Base-by-base conservation (phyloP, 257 asterid genomes). In the Petrea volubilis region DNA sequence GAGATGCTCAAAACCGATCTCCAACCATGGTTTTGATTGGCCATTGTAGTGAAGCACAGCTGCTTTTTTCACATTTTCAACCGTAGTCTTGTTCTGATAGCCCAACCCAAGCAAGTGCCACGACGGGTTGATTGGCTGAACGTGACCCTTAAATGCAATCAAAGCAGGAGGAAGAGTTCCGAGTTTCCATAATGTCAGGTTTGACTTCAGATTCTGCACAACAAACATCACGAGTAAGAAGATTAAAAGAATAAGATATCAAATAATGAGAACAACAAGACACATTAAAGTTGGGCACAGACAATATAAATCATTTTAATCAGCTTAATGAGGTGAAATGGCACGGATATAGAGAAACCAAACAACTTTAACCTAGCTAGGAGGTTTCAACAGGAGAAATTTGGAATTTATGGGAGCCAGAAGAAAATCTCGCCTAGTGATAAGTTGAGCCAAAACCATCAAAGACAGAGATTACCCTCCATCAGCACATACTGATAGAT, bases 91-190 rank as follows among this genome's bases (percentile, higher is more conserved):
- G 46, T 78, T 90, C 78, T 93, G 98, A 78, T 93, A 93, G 33
- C 98, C 98, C 85, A 93, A 81, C 27, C 98, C 98, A 74, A 93
- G 98, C 91, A 93, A 79, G 86, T 93, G 96, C 98, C 98, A 90
- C 0, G 86, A 85, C 69, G 97, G 85, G n/a, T 93, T 93, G 31
- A 93, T 93, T 60, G 98, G 93, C 68, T 83, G 93, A 49, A 93
- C 88, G 38, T 88, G 84, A 61, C 95, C 96, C 78, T 68, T 88
- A 81, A 93, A 93, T 65, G 97, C 96, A 70, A 93, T 88, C 77
- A 93, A 80, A 74, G 98, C 96, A 33, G 98, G 98, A 55, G 98
- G 98, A 55, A 93, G 86, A 23, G 96, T 93, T 74, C 98, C 98
- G 15, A 93, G 98, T 83, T 88, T 93, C 98, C 98, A 93, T 72